Conservation (phyloP, 805 yeast species). For the Yamadazyma philogaea region DNA sequence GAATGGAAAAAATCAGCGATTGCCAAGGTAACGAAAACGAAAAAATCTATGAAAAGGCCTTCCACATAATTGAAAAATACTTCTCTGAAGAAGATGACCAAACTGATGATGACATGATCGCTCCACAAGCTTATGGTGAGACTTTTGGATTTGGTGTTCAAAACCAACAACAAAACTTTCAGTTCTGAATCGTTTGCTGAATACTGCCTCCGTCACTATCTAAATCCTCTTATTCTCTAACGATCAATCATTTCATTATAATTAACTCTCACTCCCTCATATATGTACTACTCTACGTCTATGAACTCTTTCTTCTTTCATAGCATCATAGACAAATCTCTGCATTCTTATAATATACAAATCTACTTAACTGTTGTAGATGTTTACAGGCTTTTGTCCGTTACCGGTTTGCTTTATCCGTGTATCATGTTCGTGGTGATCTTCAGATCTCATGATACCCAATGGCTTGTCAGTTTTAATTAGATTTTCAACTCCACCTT, state of each 20-base stretch:
- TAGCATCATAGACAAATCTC: slow-evolving; percentile 10
- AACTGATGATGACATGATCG: slow-evolving; percentile 64
- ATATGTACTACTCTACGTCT: slow-evolving; percentile 6
- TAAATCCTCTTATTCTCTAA: slow-evolving; percentile 4
- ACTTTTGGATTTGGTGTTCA: slow-evolving; percentile 85
- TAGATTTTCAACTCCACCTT: slow-evolving; percentile 24
- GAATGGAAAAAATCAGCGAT: slow-evolving; percentile 92
- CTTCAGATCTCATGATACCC: neutral
- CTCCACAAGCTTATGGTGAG: slow-evolving; percentile 74
- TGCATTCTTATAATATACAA: slow-evolving; percentile 11
- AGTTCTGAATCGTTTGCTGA: slow-evolving; percentile 29
- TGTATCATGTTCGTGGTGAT: slow-evolving; percentile 9
- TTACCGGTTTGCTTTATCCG: slow-evolving; percentile 7
- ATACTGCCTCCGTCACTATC: neutral
- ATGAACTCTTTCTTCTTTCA: slow-evolving; percentile 7
- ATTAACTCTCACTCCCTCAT: slow-evolving; percentile 2
- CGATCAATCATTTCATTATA: slow-evolving; percentile 5
- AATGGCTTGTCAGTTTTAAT: slow-evolving; percentile 10
- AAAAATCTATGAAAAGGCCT: slow-evolving; percentile 89
- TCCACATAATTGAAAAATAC: slow-evolving; percentile 83
- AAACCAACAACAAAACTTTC: slow-evolving; percentile 39
- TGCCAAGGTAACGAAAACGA: slow-evolving; percentile 92
- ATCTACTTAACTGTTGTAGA: slow-evolving; percentile 7
- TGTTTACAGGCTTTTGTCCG: slow-evolving; percentile 6
- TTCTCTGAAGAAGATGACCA: slow-evolving; percentile 78